Evolutionary conservation across 164 flowering plant species (phyloP).

Genomic region (Umbilicus rupestris): DNA sequence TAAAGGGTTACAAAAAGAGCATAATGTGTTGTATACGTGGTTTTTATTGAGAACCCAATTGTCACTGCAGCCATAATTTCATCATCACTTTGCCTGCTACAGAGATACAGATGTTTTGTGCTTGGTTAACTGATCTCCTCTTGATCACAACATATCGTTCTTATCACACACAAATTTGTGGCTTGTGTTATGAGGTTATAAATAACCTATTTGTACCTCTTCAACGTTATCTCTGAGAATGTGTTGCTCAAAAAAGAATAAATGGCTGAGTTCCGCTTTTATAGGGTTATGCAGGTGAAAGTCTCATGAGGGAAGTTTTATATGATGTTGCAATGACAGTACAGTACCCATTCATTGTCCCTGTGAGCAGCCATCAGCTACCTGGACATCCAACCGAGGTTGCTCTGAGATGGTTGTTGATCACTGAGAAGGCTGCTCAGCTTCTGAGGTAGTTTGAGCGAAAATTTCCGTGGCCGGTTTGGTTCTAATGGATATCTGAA

Average conservation of each 20-base stretch:
- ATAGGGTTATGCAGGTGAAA: constrained; percentile 32
- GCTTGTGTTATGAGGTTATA: neutral
- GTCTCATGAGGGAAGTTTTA: constrained; percentile 22
- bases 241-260: neutral
- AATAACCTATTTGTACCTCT: constrained; percentile 9
- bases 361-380: constrained; percentile 15
- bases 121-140: neutral
- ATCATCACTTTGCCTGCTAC: neutral
- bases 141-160: neutral
- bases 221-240: neutral
- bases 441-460: constrained; percentile 23
- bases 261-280: neutral
- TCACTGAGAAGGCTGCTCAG: constrained; percentile 27
- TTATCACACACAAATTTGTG: neutral
- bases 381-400: constrained; percentile 17
- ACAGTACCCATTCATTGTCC: constrained; percentile 22
- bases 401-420: constrained; percentile 28
- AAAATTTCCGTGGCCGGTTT: neutral
- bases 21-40: neutral
- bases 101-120: neutral
- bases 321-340: constrained; percentile 27
- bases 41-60: neutral
- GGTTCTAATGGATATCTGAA: neutral
- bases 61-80: neutral
- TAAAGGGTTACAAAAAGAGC: neutral